Base-by-base conservation (phyloP, 2,329 filamentous ascomycete species). In the Laburnicola sp. region DNA sequence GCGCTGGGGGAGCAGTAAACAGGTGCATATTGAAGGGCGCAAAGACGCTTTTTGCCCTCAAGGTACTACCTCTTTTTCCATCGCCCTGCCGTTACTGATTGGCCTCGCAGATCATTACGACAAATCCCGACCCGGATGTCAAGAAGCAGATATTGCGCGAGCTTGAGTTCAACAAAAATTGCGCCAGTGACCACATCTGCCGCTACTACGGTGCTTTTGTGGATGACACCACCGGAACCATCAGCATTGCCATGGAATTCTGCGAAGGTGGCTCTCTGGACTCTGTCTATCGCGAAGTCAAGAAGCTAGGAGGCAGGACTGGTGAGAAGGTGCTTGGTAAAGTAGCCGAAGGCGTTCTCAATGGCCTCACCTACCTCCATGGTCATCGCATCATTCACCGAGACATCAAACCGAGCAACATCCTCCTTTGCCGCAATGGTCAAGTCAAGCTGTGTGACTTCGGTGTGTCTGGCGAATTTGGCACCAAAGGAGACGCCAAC, bases 381-480 rank as follows among this genome's bases (percentile, higher is more conserved):
- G 87, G 88, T 65, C 88, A 93, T 70, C 94, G 96, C 74, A 99
- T 99, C 74, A 97, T 99, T 65, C 94, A 99, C 75, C 87, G 94
- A 76, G 94, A 99, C 70, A 99, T 99, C 79, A 99, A 99, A 75
- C 94, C 94, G 1, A 95, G 89, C 56, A 99, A 99, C 72, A 97
- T 99, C 63, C 82, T 99, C 22, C 82, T 99, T 27, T 96, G 91
- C 70, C 88, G 93, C 54, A 69, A 71, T 37, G 94, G 94, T 30
- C 89, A 96, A 64, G 93, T 99, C 59, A 99, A 99, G 76, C 84
- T 99, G 11, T 99, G 94, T 76, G 94, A 99, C 76, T 99, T 99
- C 71, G 94, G 94, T 63, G 94, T 99, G 41, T 96, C 89, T 52
- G 94, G 94, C 60, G 94, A 97, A 73, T 97, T 97, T 69, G 94